Percentiles rank a stretch among this genome's conserved stretches.
Evolutionary conservation across 768 basidiomycete species (phyloP).

Genomic region (Kwoniella sp.): DNA sequence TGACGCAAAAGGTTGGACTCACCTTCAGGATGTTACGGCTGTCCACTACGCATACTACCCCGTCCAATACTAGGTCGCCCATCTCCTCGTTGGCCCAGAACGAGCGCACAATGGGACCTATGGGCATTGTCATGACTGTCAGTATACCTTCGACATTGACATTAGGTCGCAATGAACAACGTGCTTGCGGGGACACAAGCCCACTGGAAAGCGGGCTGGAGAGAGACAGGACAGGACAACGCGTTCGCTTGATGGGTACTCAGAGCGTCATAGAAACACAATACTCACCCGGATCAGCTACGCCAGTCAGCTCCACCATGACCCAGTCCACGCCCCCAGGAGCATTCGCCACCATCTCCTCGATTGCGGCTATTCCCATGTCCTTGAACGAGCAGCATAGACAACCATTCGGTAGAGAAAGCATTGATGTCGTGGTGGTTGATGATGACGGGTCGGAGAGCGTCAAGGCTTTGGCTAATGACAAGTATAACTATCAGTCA

Average conservation of each 20-base stretch:
- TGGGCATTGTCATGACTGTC: not conserved
- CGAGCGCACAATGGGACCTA: slow-evolving; percentile 51
- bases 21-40: slow-evolving; percentile 75
- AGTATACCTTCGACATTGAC: not conserved
- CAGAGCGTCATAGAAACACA: not conserved
- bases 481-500: too few relatives aligned
- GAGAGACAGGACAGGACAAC: too few relatives aligned
- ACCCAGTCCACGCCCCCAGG: slow-evolving; percentile 74
- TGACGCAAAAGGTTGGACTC: slow-evolving; percentile 24
- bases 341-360: slow-evolving; percentile 63
- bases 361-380: slow-evolving; percentile 86
- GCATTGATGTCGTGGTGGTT: slow-evolving; percentile 70
- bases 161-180: not conserved
- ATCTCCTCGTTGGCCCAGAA: slow-evolving; percentile 60
- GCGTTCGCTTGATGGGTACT: not conserved
- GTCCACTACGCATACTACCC: slow-evolving; percentile 90
- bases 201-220: too few relatives aligned
- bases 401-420: slow-evolving; percentile 94
- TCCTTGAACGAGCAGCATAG: slow-evolving; percentile 99
- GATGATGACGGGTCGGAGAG: slow-evolving; percentile 65
- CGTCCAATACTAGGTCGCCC: slow-evolving; percentile 64
- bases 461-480: slow-evolving; percentile 80
- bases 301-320: slow-evolving; percentile 89
- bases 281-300: slow-evolving; percentile 84
- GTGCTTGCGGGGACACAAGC: not conserved